Conservation (phyloP, 2,329 filamentous ascomycete species). For the Claviceps digitariae region DNA sequence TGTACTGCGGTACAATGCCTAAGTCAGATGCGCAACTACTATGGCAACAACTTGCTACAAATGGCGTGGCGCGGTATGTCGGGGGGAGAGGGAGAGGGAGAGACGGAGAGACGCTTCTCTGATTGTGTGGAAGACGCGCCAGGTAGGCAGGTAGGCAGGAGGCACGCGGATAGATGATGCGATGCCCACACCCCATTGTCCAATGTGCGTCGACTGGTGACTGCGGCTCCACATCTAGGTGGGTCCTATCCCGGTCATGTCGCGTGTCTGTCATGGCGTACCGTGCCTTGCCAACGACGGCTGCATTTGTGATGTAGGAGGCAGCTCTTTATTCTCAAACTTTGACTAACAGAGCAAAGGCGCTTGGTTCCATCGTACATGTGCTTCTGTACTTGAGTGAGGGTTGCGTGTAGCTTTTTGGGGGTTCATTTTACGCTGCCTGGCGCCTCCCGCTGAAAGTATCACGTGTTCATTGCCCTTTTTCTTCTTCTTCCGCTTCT, state of each 20-base stretch:
- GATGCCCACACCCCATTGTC: not conserved
- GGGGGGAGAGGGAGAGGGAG: not conserved
- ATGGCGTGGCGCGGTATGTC: not conserved
- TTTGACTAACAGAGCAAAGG: not conserved
- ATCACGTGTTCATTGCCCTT: not conserved
- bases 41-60: not conserved
- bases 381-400: not conserved
- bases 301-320: not conserved
- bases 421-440: not conserved
- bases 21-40: not conserved
- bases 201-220: constrained; percentile 1
- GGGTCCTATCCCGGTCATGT: not conserved
- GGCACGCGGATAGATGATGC: not conserved
- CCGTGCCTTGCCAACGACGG: not conserved
- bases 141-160: not conserved
- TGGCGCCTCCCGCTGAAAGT: not conserved
- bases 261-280: not conserved
- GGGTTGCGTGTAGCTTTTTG: not conserved
- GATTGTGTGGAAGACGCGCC: constrained; percentile 1
- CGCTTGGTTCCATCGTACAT: not conserved
- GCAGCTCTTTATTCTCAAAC: not conserved
- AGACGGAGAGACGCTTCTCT: not conserved
- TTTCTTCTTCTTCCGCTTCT: not conserved
- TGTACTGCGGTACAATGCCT: too few species aligned
- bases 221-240: not conserved